phyloP scores from a whole-genome alignment of 208 protist species.

The Crithidia expoeki region DNA sequence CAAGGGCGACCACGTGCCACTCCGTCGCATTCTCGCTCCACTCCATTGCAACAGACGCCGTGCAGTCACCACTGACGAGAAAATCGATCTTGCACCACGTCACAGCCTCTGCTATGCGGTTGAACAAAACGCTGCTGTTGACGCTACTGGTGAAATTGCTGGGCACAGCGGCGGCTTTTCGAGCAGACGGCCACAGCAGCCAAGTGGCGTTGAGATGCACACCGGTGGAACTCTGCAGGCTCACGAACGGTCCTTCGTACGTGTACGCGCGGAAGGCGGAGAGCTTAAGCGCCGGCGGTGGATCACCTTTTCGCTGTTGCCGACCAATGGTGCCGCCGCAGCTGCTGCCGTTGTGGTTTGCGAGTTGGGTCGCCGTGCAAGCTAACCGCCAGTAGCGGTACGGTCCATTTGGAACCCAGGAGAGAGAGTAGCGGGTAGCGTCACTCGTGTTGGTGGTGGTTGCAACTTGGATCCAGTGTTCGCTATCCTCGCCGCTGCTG shows the following conservation, averaged over 20 bases:
- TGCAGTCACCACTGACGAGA: conserved; percentile 17
- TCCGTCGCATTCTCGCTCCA: conserved; percentile 43
- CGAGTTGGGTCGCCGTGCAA: background rate
- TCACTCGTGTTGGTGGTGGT: background rate
- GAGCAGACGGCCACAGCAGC: conserved; percentile 22
- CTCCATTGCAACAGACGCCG: conserved; percentile 31
- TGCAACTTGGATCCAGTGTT: conserved; percentile 2
- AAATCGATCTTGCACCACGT: conserved; percentile 31
- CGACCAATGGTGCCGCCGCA: background rate
- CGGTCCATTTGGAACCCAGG: conserved; percentile 27
- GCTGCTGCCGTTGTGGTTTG: background rate
- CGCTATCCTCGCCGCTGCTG: background rate
- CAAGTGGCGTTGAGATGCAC: conserved; percentile 20
- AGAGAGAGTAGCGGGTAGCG: conserved; percentile 4
- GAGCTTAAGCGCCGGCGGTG: conserved; percentile 2
- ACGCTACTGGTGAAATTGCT: conserved; percentile 9
- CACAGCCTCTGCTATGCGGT: background rate
- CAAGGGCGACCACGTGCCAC: conserved; percentile 30
- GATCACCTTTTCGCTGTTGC: background rate
- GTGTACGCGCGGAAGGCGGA: conserved; percentile 18
- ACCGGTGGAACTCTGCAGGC: conserved; percentile 21
- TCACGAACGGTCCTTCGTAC: conserved; percentile 29
- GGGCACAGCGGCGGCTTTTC: background rate
- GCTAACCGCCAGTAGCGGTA: conserved; percentile 36
- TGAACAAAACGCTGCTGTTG: conserved; percentile 19